Percentiles rank a stretch among this genome's conserved stretches.
These are phyloP conservation scores for Metschnikowia chrysomelidarum DNA, from an alignment of 805 yeast species.

Conservation along the genomic window DNA sequence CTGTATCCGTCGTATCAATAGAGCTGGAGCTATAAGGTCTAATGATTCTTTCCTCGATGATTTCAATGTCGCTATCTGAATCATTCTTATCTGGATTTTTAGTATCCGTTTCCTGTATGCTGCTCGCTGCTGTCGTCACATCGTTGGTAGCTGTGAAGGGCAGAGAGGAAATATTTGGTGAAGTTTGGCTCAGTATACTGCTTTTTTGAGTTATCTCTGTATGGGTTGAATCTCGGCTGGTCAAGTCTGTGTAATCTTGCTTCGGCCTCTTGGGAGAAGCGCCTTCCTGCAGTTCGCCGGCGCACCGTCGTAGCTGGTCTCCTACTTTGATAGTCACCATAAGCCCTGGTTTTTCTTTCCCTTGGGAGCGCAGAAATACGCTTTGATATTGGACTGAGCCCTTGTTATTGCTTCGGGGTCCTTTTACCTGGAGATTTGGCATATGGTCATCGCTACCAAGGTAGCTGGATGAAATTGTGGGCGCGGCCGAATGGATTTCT, in stretches of 20 bases:
- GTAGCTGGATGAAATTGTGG: not conserved
- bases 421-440: slow-evolving; percentile 15
- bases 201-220: no score
- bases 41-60: slow-evolving; percentile 14
- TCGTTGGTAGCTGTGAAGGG: no score
- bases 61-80: slow-evolving; percentile 18
- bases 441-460: slow-evolving; percentile 10
- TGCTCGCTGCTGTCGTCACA: slow-evolving; percentile 1
- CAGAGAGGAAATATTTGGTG: no score
- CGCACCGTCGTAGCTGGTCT: slow-evolving; percentile 10
- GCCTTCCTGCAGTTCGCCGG: not conserved
- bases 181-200: no score
- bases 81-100: not conserved
- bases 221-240: no score
- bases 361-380: slow-evolving; percentile 9
- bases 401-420: slow-evolving; percentile 12
- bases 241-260: no score
- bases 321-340: slow-evolving; percentile 13
- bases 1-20: not conserved
- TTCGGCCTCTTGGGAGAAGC: no score
- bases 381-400: slow-evolving; percentile 15
- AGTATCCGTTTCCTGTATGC: slow-evolving; percentile 1
- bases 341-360: slow-evolving; percentile 6
- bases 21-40: not conserved
- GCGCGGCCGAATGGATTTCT: no score